phyloP scores from a whole-genome alignment of 208 protist species.

The Crithidia acanthocephali region DNA sequence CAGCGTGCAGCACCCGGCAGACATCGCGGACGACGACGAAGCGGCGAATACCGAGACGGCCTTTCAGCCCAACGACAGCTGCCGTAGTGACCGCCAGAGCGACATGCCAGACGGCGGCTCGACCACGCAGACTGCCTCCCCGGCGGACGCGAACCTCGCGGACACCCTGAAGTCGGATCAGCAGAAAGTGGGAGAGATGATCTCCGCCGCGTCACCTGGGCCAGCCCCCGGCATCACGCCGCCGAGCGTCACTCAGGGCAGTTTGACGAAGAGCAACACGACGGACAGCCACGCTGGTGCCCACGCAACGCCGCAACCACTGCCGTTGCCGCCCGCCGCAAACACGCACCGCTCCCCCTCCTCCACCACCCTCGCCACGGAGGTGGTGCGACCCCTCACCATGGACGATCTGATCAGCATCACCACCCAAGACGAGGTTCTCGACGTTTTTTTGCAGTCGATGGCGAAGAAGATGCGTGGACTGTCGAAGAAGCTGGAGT shows the following conservation, averaged over 20 bases:
- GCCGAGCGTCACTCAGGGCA: conserved; percentile 4
- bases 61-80: background rate
- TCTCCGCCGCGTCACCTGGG: no score
- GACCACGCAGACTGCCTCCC: background rate
- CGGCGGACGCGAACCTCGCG: background rate
- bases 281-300: background rate
- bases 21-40: background rate
- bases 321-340: background rate
- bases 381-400: conserved; percentile 20
- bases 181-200: no score
- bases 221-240: background rate
- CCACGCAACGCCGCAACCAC: background rate
- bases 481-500: conserved; percentile 39
- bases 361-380: background rate
- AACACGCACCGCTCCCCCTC: background rate
- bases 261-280: background rate
- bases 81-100: background rate
- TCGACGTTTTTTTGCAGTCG: conserved; percentile 35
- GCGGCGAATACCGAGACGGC: background rate
- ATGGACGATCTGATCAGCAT: conserved; percentile 38
- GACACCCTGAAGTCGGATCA: background rate
- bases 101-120: background rate
- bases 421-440: conserved; percentile 42
- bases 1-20: background rate
- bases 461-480: conserved; percentile 27